A percentile compares a stretch with the other conserved stretches of the same genome.
Evolutionary conservation across 2,329 filamentous ascomycete genomes (phyloP).

Genomic region (Exophiala xenobiotica): DNA sequence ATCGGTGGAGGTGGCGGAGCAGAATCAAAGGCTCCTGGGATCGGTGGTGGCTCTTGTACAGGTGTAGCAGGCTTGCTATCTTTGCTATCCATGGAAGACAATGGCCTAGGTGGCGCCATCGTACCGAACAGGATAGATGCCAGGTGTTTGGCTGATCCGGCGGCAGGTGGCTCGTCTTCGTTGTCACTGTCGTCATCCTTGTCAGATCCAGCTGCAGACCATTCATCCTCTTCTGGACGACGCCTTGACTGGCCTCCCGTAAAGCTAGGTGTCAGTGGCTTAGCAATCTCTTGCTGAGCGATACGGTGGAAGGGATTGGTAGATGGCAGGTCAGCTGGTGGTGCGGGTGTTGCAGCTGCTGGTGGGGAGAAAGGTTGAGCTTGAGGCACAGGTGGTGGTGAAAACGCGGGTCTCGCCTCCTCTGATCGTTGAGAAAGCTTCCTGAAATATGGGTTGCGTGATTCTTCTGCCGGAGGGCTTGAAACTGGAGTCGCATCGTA

Average conservation of each 20-base stretch:
- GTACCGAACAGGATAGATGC: conserved; percentile 95
- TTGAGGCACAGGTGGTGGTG: conserved; percentile 47
- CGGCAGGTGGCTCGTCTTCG: conserved; percentile 74
- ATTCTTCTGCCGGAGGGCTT: conserved; percentile 63
- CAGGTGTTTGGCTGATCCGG: conserved; percentile 82
- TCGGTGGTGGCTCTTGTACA: conserved; percentile 48
- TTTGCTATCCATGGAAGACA: conserved; percentile 67
- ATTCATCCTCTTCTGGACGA: conserved; percentile 71
- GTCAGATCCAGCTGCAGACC: conserved; percentile 76
- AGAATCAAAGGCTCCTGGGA: conserved; percentile 43
- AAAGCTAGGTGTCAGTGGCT: conserved; percentile 52
- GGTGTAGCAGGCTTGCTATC: conserved; percentile 47
- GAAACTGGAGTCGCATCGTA: conserved; percentile 51
- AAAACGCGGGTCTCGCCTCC: conserved; percentile 39
- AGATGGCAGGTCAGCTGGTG: conserved; percentile 59
- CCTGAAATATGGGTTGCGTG: conserved; percentile 92
- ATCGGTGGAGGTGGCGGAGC: conserved; percentile 32
- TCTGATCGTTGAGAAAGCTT: conserved; percentile 72
- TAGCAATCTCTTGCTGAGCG: conserved; percentile 54
- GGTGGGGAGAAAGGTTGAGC: conserved; percentile 38
- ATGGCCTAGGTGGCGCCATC: conserved; percentile 87
- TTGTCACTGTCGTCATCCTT: conserved; percentile 68
- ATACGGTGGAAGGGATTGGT: conserved; percentile 96
- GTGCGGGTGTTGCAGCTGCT: conserved; percentile 40
- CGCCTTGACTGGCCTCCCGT: conserved; percentile 51